Evolutionary conservation across 2,329 filamentous ascomycete species (phyloP).

Genomic region (Xylaria sp.): DNA sequence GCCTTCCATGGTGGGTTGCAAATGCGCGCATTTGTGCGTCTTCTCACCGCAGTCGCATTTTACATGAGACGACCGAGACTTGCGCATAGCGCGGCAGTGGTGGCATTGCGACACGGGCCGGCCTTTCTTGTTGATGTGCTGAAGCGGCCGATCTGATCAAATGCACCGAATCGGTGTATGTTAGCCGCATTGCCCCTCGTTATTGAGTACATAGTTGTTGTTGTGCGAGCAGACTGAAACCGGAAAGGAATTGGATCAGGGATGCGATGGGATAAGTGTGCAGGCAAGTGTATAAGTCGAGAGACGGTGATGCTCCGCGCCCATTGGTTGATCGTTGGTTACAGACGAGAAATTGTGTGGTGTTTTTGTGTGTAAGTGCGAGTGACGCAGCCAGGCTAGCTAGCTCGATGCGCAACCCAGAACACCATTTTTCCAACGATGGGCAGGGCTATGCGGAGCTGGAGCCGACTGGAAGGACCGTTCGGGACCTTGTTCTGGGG

Average conservation of each 20-base stretch:
- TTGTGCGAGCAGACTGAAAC: neutral
- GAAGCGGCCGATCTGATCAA: slow-evolving; percentile 81
- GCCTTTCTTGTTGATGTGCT: slow-evolving; percentile 97
- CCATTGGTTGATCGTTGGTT: slow-evolving; percentile 15
- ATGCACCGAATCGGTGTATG: slow-evolving; percentile 22
- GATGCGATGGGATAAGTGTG: neutral
- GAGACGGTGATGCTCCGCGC: slow-evolving; percentile 21
- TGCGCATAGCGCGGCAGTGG: slow-evolving; percentile 95
- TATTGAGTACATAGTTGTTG: neutral
- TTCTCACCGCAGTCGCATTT: slow-evolving; percentile 98
- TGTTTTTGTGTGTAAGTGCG: slow-evolving; percentile 9
- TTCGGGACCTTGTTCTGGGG: slow-evolving; percentile 1
- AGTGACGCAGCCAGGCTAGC: slow-evolving; percentile 14
- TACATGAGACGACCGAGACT: slow-evolving; percentile 92
- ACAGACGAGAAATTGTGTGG: slow-evolving; percentile 1
- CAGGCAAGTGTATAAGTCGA: slow-evolving; percentile 9
- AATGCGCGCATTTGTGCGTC: slow-evolving; percentile 74
- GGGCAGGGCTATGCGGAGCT: neutral
- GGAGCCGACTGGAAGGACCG: slow-evolving; percentile 4
- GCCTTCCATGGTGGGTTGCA: slow-evolving; percentile 66
- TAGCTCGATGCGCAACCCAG: slow-evolving; percentile 14
- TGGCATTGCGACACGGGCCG: slow-evolving; percentile 97
- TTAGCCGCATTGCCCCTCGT: slow-evolving; percentile 22
- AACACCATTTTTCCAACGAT: slow-evolving; percentile 11
- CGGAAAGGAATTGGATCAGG: neutral